phyloP scores from a whole-genome alignment of 495 filamentous ascomycete species.

The Tuber calosporum region DNA sequence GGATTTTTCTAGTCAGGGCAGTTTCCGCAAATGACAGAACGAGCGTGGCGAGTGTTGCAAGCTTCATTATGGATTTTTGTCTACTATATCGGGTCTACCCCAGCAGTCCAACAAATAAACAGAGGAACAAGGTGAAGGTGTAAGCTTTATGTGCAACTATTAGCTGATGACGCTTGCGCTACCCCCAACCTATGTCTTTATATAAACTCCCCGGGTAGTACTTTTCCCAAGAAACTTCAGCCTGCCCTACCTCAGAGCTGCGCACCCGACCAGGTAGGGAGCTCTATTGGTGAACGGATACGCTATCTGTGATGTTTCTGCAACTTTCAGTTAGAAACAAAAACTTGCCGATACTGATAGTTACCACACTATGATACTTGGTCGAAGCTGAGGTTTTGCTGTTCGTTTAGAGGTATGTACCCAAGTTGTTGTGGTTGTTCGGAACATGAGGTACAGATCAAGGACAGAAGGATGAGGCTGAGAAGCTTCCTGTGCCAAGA shows the following conservation, averaged over 20 bases:
- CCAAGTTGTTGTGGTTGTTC: neutral
- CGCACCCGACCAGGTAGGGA: neutral
- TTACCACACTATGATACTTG: neutral
- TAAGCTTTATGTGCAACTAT: neutral
- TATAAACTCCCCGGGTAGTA: neutral
- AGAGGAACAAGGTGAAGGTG: neutral
- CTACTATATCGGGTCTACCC: neutral
- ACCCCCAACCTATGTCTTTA: neutral
- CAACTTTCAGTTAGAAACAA: neutral
- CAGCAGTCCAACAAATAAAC: neutral
- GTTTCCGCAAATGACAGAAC: neutral
- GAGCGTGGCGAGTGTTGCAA: neutral
- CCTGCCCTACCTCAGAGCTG: neutral
- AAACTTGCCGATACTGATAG: neutral
- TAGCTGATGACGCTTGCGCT: neutral
- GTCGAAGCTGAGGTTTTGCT: neutral
- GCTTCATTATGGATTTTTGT: neutral
- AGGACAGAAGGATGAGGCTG: neutral
- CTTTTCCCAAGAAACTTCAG: neutral
- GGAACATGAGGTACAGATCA: neutral
- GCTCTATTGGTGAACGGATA: neutral
- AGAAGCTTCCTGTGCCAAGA: neutral
- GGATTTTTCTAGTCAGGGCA: constrained; percentile 5
- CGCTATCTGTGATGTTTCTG: neutral
- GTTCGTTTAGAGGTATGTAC: neutral